Evolutionary conservation across 2,329 filamentous ascomycete species (phyloP).

Genomic region (Rutstroemia sp.): DNA sequence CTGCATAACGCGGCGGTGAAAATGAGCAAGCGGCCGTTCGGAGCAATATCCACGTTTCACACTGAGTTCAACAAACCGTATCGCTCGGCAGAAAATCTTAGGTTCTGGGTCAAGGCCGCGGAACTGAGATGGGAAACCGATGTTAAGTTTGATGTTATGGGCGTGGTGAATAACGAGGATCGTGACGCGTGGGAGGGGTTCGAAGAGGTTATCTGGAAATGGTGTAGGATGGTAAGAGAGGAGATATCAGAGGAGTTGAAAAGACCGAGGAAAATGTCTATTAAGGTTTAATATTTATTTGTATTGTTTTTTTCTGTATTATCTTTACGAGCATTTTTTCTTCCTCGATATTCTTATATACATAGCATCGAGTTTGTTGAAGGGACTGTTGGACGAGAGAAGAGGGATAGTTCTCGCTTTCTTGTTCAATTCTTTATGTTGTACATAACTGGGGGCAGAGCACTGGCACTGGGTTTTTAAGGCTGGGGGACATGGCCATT

Average conservation of each 20-base stretch:
- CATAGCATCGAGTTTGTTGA: no score
- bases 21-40: constrained; percentile 80
- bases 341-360: no score
- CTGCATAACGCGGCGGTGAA: constrained; percentile 86
- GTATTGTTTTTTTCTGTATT: no score
- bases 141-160: constrained; percentile 77
- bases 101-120: constrained; percentile 93
- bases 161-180: constrained; percentile 67
- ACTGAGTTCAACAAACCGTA: constrained; percentile 94
- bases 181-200: constrained; percentile 71
- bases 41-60: constrained; percentile 81
- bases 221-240: constrained; percentile 75
- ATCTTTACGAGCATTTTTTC: no score
- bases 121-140: constrained; percentile 89
- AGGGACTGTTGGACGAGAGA: no score
- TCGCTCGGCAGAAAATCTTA: constrained; percentile 83
- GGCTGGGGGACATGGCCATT: no score
- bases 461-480: no score
- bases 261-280: constrained; percentile 10
- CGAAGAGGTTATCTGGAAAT: constrained; percentile 73
- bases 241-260: constrained; percentile 68
- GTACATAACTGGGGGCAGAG: no score
- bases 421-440: no score
- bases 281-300: constrained; percentile 4
- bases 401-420: no score